Evolutionary conservation across 2,329 filamentous ascomycete species (phyloP), one percentile per base, ranked within the genome.

Genomic region (Aspergillus transmontanensis): DNA sequence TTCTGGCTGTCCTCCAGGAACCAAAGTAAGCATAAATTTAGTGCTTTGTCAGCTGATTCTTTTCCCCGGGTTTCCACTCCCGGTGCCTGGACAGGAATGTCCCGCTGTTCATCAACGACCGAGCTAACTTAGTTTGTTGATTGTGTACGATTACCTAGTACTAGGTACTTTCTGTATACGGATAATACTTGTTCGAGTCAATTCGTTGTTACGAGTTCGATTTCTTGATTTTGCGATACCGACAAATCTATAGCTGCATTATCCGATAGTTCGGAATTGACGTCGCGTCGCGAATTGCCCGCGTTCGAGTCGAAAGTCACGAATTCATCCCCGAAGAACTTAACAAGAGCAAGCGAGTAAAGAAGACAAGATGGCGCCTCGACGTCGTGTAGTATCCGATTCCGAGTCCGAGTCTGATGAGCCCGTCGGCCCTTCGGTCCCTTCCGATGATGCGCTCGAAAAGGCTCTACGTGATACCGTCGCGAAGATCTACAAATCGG

Each of bases 381-480:
- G 69, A 66, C 51, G 32, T 16, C 72, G 72, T 57, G 68, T 66
- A 21, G 67, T 80, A 61, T 72, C 72, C 14, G 73, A 76, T 41
- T 74, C 71, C 30, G 69, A 71, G n/a, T 72, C 73, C 1, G 72
- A 77, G 41, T 65, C 66, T 7, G 72, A 76, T 23, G 67, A 72
- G 30, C 57, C 59, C 2, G 58, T 66, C 2, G 43, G 39, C 9
- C 59, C 66, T 3, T 60, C 62, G 0, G 36, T 66, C 6, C 76
- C 75, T 19, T 76, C 79, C 6, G 74, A 80, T 54, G 63, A 71
- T 28, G 50, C 58, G 16, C 66, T 82, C n/a, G 78, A 80, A 63
- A 71, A 74, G 46, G 73, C 69, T 23, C 67, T 82, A 51, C 77
- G 80, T 48, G 72, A 78, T 59, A 71, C 74, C 16, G 79, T 81